These are phyloP conservation scores for Coniella lustricola DNA, from an alignment of 2,329 filamentous ascomycete species.

Conservation along the genomic window DNA sequence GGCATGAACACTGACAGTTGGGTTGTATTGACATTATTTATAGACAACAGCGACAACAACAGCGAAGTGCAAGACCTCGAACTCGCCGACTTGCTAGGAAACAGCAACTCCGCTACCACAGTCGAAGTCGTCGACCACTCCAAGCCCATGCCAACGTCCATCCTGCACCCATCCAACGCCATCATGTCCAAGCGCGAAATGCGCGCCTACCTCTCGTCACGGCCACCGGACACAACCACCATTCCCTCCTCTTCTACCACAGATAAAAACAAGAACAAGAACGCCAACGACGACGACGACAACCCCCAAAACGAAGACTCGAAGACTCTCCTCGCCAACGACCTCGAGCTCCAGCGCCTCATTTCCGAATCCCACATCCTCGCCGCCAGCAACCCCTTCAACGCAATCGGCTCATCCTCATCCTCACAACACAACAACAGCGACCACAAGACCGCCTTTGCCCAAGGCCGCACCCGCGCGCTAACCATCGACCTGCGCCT, in stretches of 20 bases:
- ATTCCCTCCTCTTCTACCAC: constrained; percentile 11
- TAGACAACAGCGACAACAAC: constrained; percentile 21
- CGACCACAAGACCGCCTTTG: too few species aligned
- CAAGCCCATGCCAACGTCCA: constrained; percentile 21
- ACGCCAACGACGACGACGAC: constrained; percentile 23
- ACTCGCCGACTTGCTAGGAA: constrained; percentile 15
- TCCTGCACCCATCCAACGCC: constrained; percentile 24
- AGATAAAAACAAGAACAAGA: constrained; percentile 1
- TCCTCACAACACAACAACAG: too few species aligned
- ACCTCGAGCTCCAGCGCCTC: constrained; percentile 84
- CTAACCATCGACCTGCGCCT: constrained; percentile 80
- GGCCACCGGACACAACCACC: constrained; percentile 33
- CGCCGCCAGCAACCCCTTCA: constrained; percentile 42
- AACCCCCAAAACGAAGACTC: constrained; percentile 47
- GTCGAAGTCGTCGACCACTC: constrained; percentile 60
- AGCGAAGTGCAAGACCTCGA: constrained; percentile 23
- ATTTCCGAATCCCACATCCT: constrained; percentile 89
- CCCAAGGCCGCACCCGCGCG: constrained; percentile 64
- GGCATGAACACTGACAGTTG: too few species aligned
- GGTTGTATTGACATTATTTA: constrained; percentile 18
- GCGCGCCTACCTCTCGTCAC: constrained; percentile 70
- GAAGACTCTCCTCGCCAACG: constrained; percentile 73
- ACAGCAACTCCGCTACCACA: not conserved
- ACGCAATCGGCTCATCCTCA: constrained; percentile 34
- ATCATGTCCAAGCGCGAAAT: constrained; percentile 60